Evolutionary conservation across 2,329 filamentous ascomycete genomes (phyloP), one percentile per base, ranked within the genome.

Genomic region (Ophiostoma populinum): DNA sequence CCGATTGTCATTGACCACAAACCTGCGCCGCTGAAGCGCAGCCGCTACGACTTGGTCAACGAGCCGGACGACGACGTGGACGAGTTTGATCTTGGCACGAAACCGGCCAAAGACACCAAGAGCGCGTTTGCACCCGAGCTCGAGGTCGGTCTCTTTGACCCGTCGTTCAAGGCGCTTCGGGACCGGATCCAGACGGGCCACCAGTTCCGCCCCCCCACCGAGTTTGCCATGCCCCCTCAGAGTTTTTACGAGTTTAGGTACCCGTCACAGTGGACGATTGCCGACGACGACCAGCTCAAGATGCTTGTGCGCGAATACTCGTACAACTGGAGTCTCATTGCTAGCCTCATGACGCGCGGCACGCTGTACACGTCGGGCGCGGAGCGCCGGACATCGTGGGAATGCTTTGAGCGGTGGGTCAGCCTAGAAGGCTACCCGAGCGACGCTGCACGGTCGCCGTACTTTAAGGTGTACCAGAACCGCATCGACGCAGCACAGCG

Each of bases 371-470:
- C 74, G n/a, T 87, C 86, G 15, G 83, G 82, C 2, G 75, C 83
- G 9, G 87, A 95, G 51, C 70, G 90, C 42, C 72, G 90, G 32
- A 95, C 87, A 3, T 85, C 87, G 0, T 98, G 90, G 90, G 90
- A 98, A 57, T 98, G 90, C 51, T 98, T 98, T 47, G 90, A 98
- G 55, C 72, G 90, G 28, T 98, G 87, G 87, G 80, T 94, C 36
- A 76, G 80, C 45, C 61, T 95, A 10, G 90, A 95, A 56, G 85
- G 86, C 1, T 62, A 94, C 24, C 87, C 90, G 5, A 72, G 78
- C 9, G 90, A 98, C 44, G 92, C 95, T 78, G 76, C 80, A 13
- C 93, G 93, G 58, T 93, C 83, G 1, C 79, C 86, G 29, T 98
- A 95, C 52, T 98, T 95, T 64, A 82, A 85, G 49, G 57, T 68